These are phyloP conservation scores for Dothidotthia symphoricarpi DNA, from an alignment of 2,329 filamentous ascomycete species.

Conservation along the genomic window DNA sequence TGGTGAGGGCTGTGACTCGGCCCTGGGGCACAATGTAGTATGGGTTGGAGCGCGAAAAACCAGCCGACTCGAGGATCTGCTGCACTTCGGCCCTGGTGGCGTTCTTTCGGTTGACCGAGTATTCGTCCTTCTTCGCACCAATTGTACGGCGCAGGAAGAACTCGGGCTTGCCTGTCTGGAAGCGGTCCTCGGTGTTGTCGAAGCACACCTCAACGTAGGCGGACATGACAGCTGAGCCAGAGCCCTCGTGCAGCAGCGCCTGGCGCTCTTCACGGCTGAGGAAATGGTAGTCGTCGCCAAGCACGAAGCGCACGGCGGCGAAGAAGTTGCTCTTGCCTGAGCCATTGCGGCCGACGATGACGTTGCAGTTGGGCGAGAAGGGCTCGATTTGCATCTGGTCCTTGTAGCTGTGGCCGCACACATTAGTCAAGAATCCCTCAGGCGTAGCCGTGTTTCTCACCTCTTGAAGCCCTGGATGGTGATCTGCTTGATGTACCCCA, in stretches of 20 bases:
- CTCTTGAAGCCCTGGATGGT: conserved; percentile 99
- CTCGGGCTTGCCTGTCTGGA: conserved; percentile 88
- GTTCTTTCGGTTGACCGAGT: conserved; percentile 94
- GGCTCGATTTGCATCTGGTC: conserved; percentile 98
- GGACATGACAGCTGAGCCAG: conserved; percentile 95
- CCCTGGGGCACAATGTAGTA: conserved; percentile 99
- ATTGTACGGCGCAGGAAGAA: conserved; percentile 90
- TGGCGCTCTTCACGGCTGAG: conserved; percentile 95
- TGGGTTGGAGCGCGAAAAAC: conserved; percentile 94
- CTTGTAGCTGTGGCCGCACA: conserved; percentile 72
- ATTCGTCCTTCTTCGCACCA: conserved; percentile 97
- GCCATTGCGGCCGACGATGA: conserved; percentile 98
- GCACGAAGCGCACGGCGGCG: conserved; percentile 95
- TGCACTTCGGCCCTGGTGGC: conserved; percentile 92
- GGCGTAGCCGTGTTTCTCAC: conserved; percentile 48
- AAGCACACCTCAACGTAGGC: conserved; percentile 99
- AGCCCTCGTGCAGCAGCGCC: conserved; percentile 94
- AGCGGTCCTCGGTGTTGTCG: conserved; percentile 94
- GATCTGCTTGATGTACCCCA: conserved; percentile 92
- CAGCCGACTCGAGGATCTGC: conserved; percentile 91
- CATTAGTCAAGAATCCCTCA: conserved; percentile 7
- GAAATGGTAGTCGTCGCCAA: conserved; percentile 95
- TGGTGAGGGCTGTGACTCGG: conserved; percentile 90
- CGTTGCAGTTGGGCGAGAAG: conserved; percentile 95
- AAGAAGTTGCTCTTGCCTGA: conserved; percentile 99